Evolutionary conservation across 306 rosid species (phyloP), one percentile per base, ranked within the genome.

Genomic region (Castanopsis chinensis): DNA sequence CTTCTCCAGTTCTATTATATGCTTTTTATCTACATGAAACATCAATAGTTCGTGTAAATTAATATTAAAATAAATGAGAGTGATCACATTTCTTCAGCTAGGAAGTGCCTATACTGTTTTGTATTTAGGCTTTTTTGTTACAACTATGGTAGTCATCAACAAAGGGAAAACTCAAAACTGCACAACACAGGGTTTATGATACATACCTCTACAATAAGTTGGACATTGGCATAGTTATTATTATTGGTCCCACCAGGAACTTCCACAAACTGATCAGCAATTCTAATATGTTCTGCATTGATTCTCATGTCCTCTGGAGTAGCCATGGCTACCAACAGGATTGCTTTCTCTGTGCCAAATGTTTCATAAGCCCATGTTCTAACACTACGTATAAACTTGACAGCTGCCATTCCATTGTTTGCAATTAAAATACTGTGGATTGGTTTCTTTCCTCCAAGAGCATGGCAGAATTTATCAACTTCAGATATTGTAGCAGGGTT

Each of bases 381-480:
- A 74, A 93, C 90, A 79, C 99, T 93, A 28, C 99, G 97, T 32
- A 96, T 96, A 82, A 96, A 96, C 82, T 96, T 96, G 73, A 96
- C 99, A 1, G 99, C 99, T 6, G 99, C 99, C 99, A 96, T 96
- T 84, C 99, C 99, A 91, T 96, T 96, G 89, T 96, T 96, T 51
- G 99, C 94, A 51, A 96, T 88, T 77, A 96, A 89, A 83, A 96
- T 96, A 76, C 99, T 96, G 77, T 93, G 98, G 84, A 96, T 91
- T 78, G 99, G 98, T 79, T 63, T 93, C 85, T 90, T 89, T 76
- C 99, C 99, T 53, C 98, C 94, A 72, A 96, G 98, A 70, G 98
- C 88, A 23, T 78, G 79, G 86, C 98, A 96, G 84, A 84, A 96
- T 27, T 89, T 92, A 59, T 88, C 93, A 45, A 96, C 89, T 78